phyloP scores from a whole-genome alignment of 495 filamentous ascomycete genomes.

The Penicillium lividum region DNA sequence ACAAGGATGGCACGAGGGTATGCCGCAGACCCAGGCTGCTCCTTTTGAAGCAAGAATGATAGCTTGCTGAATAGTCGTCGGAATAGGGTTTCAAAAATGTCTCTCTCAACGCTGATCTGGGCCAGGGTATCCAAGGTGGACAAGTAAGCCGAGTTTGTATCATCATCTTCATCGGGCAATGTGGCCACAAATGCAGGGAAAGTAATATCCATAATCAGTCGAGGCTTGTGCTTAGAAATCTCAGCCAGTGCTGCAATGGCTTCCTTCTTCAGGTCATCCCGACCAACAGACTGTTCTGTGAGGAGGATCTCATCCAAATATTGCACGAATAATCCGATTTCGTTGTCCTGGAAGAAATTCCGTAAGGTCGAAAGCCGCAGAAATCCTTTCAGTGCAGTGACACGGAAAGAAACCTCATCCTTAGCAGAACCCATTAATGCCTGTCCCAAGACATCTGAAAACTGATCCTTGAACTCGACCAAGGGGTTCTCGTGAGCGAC shows the following conservation, averaged over 20 bases:
- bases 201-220: conserved; percentile 68
- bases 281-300: conserved; percentile 56
- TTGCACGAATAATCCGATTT: conserved; percentile 64
- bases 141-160: conserved; percentile 47
- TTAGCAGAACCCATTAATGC: conserved; percentile 61
- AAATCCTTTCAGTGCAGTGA: conserved; percentile 61
- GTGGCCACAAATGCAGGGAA: conserved; percentile 74
- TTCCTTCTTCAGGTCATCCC: conserved; percentile 60
- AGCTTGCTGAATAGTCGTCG: conserved; percentile 67
- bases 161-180: conserved; percentile 60
- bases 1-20: conserved; percentile 64
- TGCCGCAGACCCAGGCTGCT: conserved; percentile 44
- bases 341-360: conserved; percentile 61
- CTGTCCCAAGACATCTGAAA: conserved; percentile 60
- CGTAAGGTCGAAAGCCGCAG: conserved; percentile 56
- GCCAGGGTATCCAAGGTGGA: conserved; percentile 66
- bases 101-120: conserved; percentile 63
- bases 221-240: conserved; percentile 65
- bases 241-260: conserved; percentile 65
- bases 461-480: conserved; percentile 58
- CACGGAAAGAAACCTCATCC: conserved; percentile 66
- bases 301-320: conserved; percentile 67
- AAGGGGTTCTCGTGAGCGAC: conserved; percentile 51
- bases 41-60: conserved; percentile 57
- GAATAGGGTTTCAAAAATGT: conserved; percentile 69